Evolutionary conservation across 169 alveolate species (phyloP), one percentile per base, ranked within the genome.

Genomic region (Eimeria maxima): DNA sequence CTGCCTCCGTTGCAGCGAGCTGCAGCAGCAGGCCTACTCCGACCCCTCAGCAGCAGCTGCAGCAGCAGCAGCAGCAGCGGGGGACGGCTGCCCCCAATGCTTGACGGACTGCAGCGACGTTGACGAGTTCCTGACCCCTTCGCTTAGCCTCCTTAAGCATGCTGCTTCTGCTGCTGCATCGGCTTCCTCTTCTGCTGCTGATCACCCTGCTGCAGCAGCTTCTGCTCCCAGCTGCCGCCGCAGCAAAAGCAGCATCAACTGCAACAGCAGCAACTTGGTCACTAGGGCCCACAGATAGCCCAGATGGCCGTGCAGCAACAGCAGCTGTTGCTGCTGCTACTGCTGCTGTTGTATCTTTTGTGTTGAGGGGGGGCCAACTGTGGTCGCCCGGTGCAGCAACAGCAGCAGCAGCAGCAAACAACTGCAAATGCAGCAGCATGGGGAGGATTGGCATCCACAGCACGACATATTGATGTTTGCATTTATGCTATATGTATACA

Each of bases 121-220:
- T 13, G 90, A 81, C 27, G 90, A 81, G 45, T 81, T 81, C 90
- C 90, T 81, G 50, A 81, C 90, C 2, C 90, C 90, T 11, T 81
- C 69, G 18, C 90, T 81, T 11, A 47, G 73, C 71, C 71, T 81
- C 90, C 90, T 81, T 0, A 69, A 47, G 71, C 90, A 81, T 50
- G 44, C 45, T 16, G 16, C 90, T 81, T 57, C 50, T 10, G 69
- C 90, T 6, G 90, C 71, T 24, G 42, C 90, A 10, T 38, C 73
- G 10, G 60, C 10, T 81, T 45, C 71, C 13, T 24, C 90, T 22
- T 69, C 7, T 81, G 71, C 42, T 10, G 45, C 71, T 22, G 47
- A 76, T 60, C 18, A 69, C 20, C 47, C 80, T n/a, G 45, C 47
- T 69, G 80, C 69, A 1, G 60, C 60, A 1, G 60, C 60, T 53